phyloP scores from a whole-genome alignment of 805 yeast species.

The Yarrowia keelungensis region DNA sequence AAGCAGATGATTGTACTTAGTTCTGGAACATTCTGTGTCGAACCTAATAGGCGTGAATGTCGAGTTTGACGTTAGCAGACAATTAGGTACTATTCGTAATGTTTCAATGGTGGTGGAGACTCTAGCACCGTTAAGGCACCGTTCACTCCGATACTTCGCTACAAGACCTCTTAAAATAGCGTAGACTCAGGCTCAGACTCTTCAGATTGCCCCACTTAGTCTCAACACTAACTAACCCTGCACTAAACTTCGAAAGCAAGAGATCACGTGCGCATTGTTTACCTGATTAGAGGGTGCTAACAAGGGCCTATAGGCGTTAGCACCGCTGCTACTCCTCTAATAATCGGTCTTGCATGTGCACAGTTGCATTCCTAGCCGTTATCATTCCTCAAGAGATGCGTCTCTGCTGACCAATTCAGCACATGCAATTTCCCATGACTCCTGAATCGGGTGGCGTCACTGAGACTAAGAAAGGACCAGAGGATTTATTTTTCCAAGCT shows the following conservation, averaged over 20 bases:
- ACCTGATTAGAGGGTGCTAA: too few relatives aligned
- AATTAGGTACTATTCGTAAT: too few relatives aligned
- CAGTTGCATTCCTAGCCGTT: background rate
- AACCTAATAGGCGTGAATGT: background rate
- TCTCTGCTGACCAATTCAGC: slow-evolving; percentile 13
- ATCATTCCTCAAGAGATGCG: background rate
- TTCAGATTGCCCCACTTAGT: slow-evolving; percentile 1
- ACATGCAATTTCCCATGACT: slow-evolving; percentile 5
- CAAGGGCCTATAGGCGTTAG: too few relatives aligned
- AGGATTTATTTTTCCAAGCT: background rate
- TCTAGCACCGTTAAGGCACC: background rate
- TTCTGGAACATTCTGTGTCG: background rate
- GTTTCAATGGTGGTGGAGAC: too few relatives aligned
- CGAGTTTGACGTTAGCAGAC: too few relatives aligned
- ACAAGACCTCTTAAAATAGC: background rate
- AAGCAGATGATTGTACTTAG: too few relatives aligned
- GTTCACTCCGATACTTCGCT: background rate
- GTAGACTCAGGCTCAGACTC: slow-evolving; percentile 8
- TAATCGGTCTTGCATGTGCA: too few relatives aligned
- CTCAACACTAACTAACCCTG: slow-evolving; percentile 4
- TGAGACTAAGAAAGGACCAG: background rate
- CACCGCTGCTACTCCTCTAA: background rate
- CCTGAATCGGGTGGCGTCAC: slow-evolving; percentile 24
- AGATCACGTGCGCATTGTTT: slow-evolving; percentile 10
- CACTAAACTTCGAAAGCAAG: background rate